These are phyloP conservation scores for Talaromyces sp. DNA, from an alignment of 2,329 filamentous ascomycete species.

Conservation along the genomic window DNA sequence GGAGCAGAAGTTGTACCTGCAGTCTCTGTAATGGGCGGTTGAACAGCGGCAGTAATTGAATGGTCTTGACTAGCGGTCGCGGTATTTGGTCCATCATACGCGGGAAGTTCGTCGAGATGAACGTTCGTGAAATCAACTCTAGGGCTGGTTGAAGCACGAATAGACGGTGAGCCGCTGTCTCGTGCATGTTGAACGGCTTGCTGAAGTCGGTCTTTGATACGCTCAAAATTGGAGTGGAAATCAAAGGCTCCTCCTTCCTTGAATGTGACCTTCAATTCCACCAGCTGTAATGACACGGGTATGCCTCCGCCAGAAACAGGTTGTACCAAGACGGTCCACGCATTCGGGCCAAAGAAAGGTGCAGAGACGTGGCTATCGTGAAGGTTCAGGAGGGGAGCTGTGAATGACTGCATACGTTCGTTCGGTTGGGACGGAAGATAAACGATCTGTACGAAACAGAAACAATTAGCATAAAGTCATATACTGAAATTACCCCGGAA, in stretches of 20 bases:
- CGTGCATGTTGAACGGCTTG: slow-evolving; percentile 72
- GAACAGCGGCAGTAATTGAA: background rate
- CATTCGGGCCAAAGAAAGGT: slow-evolving; percentile 89
- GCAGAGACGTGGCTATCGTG: slow-evolving; percentile 80
- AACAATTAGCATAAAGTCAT: slow-evolving; percentile 5
- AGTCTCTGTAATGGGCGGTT: background rate
- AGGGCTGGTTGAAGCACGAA: slow-evolving; percentile 26
- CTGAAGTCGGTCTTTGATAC: slow-evolving; percentile 74
- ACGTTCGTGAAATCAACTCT: slow-evolving; percentile 57
- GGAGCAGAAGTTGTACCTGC: slow-evolving; percentile 29
- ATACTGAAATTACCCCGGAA: slow-evolving; percentile 13
- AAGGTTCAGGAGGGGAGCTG: slow-evolving; percentile 78
- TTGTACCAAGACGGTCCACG: slow-evolving; percentile 75
- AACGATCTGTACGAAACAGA: slow-evolving; percentile 59
- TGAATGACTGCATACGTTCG: slow-evolving; percentile 73
- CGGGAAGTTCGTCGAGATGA: slow-evolving; percentile 79
- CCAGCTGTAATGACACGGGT: slow-evolving; percentile 63
- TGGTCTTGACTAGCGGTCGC: background rate
- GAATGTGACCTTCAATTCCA: slow-evolving; percentile 83
- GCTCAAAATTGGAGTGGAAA: slow-evolving; percentile 76
- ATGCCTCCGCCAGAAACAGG: slow-evolving; percentile 81
- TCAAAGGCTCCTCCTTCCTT: slow-evolving; percentile 94
- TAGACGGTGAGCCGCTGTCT: slow-evolving; percentile 51
- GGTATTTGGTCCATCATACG: slow-evolving; percentile 64
- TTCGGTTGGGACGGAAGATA: slow-evolving; percentile 74